Evolutionary conservation across 2,329 filamentous ascomycete genomes (phyloP), one percentile per base, ranked within the genome.

Genomic region (Xylariales sp.): DNA sequence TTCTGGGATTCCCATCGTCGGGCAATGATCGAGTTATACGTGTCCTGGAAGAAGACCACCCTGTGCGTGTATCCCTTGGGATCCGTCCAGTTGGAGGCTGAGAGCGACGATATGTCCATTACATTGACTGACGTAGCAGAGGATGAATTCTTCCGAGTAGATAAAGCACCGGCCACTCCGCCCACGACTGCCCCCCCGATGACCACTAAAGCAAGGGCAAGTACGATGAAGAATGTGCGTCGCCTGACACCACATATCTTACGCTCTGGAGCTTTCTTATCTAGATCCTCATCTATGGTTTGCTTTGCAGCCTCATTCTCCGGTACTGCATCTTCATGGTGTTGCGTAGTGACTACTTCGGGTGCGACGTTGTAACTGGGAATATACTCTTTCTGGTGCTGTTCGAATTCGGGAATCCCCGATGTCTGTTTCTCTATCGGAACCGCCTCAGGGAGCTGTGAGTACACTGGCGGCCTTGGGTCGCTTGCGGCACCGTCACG

Each of bases 41-140:
- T 35, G 31, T 57, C 55, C 39, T 57, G 55, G 37, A 57, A 57
- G 41, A 55, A 56, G 32, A 57, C 49, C 14, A 42, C 48, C 21
- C 53, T 38, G 22, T 53, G 50, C 11, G 15, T 25, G 16, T 35
- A 32, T 11, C 49, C 51, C 14, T 47, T 31, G 4, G 46, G 31
- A 19, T 56, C 52, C 3, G 52, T 57, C 51, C 52, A 57, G 41
- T 57, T 57, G 4, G 53, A 48, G 6, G 53, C 48, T 3, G 53
- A 44, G 11, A 57, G 43, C 34, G 49, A 48, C 6, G 53, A 56
- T 18, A 20, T 38, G 4, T 18, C 33, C 12, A 55, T 46, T 6
- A 50, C 22, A 16, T 50, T 49, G 2, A 29, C 41, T 21, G 6
- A 11, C 14, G 14, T 10, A 15, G 32, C 5, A 5, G 33, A 16